phyloP scores from a whole-genome alignment of 2,329 filamentous ascomycete genomes.

The Venturia pyrina region DNA sequence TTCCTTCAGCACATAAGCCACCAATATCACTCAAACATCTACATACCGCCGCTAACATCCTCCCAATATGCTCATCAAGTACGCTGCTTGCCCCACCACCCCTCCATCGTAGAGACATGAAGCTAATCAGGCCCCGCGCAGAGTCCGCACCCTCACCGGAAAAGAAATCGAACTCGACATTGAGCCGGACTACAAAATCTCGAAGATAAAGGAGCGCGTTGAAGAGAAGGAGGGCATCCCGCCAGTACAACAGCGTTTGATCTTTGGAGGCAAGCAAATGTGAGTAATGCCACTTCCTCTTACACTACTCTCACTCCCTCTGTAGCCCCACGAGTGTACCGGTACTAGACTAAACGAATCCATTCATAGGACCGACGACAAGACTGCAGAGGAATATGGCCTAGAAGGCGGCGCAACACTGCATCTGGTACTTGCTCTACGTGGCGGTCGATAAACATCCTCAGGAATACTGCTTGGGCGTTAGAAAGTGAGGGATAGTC shows the following conservation, averaged over 20 bases:
- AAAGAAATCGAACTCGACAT: slow-evolving; percentile 99
- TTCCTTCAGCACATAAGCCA: background rate
- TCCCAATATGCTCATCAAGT: slow-evolving; percentile 44
- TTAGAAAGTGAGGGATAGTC: background rate
- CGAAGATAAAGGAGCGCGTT: slow-evolving; percentile 95
- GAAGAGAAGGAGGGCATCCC: slow-evolving; percentile 99
- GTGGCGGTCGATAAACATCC: slow-evolving; percentile 52
- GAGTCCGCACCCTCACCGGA: slow-evolving; percentile 93
- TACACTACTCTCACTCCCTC: background rate
- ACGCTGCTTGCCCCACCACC: slow-evolving; percentile 16
- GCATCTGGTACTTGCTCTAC: slow-evolving; percentile 87
- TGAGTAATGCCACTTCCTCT: slow-evolving; percentile 29
- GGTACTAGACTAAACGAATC: background rate
- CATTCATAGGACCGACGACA: slow-evolving; percentile 72
- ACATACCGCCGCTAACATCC: background rate
- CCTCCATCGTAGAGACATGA: slow-evolving; percentile 3
- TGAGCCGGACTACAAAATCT: slow-evolving; percentile 87
- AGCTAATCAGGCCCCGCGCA: slow-evolving; percentile 28
- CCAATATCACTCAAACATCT: background rate
- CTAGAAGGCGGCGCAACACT: slow-evolving; percentile 88
- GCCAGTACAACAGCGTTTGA: slow-evolving; percentile 89
- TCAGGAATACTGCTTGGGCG: background rate
- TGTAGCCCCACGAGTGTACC: background rate
- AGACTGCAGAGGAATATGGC: slow-evolving; percentile 80
- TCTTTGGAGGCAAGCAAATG: slow-evolving; percentile 98